phyloP scores from a whole-genome alignment of 331 rosid species.

The Malus hybrid region DNA sequence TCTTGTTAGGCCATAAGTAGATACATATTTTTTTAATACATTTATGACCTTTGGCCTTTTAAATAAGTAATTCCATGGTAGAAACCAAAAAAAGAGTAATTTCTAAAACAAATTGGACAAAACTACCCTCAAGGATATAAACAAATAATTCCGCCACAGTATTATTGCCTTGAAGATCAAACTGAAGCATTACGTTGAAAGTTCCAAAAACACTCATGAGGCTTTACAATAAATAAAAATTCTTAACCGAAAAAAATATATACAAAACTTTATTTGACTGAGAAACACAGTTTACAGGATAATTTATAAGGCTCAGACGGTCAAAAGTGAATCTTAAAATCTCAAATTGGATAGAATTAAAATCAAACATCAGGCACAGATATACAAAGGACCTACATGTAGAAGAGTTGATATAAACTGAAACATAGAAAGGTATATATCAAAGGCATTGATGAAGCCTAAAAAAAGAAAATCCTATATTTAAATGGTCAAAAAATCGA shows the following conservation, averaged over 20 bases:
- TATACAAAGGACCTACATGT: not conserved
- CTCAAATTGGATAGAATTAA: not conserved
- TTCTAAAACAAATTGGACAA: not conserved
- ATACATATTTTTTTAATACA: not conserved
- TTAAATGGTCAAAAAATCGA: not conserved
- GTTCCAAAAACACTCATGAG: not conserved
- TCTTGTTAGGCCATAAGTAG: not conserved
- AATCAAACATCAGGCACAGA: not conserved
- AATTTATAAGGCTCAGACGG: not conserved
- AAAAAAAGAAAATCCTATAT: not conserved
- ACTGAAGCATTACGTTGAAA: not conserved
- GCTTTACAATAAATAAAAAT: not conserved
- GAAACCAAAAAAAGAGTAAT: not conserved
- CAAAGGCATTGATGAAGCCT: not conserved
- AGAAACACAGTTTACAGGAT: not conserved
- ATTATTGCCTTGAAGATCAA: not conserved
- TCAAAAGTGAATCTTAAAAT: not conserved
- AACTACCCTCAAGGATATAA: not conserved
- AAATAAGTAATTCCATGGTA: not conserved
- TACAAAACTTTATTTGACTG: not conserved
- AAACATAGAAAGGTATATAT: not conserved
- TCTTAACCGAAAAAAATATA: not conserved
- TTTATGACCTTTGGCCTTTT: not conserved
- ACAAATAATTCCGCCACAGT: not conserved
- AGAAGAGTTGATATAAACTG: not conserved